These are phyloP conservation scores for Neofusicoccum sp. DNA, from an alignment of 2,329 filamentous ascomycete genomes.

Conservation along the genomic window DNA sequence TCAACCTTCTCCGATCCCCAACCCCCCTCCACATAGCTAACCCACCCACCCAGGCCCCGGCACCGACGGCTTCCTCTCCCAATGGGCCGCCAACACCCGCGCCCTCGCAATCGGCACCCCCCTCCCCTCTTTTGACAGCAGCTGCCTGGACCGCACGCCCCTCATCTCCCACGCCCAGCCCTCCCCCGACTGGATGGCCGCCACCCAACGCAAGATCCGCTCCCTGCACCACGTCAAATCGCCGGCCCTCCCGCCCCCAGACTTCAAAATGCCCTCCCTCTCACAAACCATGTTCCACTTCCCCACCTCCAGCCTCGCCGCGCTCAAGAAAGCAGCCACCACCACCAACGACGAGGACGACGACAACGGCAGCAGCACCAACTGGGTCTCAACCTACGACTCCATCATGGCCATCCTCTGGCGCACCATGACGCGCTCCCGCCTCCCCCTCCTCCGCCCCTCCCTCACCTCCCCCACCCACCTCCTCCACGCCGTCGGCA, in stretches of 20 bases:
- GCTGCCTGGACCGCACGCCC: conserved; percentile 19
- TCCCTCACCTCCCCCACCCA: conserved; percentile 17
- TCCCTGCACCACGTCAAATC: conserved; percentile 24
- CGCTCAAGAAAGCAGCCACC: conserved; percentile 26
- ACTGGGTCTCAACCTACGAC: conserved; percentile 33
- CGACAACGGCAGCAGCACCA: background rate
- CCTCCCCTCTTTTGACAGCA: conserved; percentile 20
- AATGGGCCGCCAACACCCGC: conserved; percentile 31
- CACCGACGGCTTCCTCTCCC: conserved; percentile 31
- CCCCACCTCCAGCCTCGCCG: conserved; percentile 24
- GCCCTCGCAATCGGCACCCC: conserved; percentile 25
- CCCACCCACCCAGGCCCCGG: conserved; percentile 23
- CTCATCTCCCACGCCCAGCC: conserved; percentile 4
- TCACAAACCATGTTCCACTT: conserved; percentile 30
- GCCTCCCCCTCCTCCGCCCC: conserved; percentile 27
- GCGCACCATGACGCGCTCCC: conserved; percentile 28
- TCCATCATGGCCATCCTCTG: conserved; percentile 31
- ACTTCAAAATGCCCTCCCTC: conserved; percentile 31
- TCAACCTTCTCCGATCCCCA: background rate
- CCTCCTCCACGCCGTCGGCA: conserved; percentile 31
- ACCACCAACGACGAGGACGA: background rate
- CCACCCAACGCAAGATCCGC: conserved; percentile 3
- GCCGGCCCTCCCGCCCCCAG: conserved; percentile 27
- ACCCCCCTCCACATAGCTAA: background rate
- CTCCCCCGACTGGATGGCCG: conserved; percentile 1